Percentiles rank a stretch among this genome's conserved stretches.
phyloP scores from a whole-genome alignment of 148 eudicot species.

The Rhododendron mucronatum region DNA sequence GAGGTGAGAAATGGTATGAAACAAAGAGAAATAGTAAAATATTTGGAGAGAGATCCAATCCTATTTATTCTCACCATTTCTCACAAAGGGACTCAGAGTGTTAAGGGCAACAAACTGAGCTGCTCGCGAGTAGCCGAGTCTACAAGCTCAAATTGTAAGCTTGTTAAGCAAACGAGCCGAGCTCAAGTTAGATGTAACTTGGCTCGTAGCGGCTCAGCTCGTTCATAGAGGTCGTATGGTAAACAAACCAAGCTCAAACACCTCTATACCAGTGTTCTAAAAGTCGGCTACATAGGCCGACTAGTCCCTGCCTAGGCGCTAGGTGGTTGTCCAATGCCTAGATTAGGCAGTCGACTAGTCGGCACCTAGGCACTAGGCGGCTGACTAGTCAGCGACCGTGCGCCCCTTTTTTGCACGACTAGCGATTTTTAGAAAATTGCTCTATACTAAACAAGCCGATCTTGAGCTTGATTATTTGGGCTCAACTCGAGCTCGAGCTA shows the following conservation, averaged over 20 bases:
- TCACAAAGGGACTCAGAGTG: background rate
- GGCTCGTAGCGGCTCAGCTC: background rate
- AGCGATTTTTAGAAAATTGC: too few relatives aligned
- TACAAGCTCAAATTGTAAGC: too few relatives aligned
- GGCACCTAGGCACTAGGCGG: too few relatives aligned
- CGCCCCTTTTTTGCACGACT: too few relatives aligned
- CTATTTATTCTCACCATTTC: background rate
- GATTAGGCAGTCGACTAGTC: too few relatives aligned
- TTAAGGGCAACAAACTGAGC: background rate
- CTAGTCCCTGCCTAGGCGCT: too few relatives aligned
- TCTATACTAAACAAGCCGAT: background rate
- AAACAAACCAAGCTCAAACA: too few relatives aligned
- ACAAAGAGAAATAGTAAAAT: background rate
- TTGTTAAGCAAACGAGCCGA: background rate
- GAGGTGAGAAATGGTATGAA: background rate
- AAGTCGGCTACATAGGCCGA: too few relatives aligned
- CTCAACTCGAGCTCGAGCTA: background rate
- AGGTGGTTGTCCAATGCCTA: too few relatives aligned
- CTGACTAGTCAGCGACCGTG: too few relatives aligned
- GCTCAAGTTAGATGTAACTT: background rate
- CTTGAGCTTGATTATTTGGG: background rate
- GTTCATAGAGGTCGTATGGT: too few relatives aligned
- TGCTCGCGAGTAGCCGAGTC: background rate
- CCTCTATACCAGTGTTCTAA: too few relatives aligned
- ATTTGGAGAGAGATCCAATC: background rate